phyloP scores from a whole-genome alignment of 2,329 filamentous ascomycete genomes.

The Herpotrichia juniperi region DNA sequence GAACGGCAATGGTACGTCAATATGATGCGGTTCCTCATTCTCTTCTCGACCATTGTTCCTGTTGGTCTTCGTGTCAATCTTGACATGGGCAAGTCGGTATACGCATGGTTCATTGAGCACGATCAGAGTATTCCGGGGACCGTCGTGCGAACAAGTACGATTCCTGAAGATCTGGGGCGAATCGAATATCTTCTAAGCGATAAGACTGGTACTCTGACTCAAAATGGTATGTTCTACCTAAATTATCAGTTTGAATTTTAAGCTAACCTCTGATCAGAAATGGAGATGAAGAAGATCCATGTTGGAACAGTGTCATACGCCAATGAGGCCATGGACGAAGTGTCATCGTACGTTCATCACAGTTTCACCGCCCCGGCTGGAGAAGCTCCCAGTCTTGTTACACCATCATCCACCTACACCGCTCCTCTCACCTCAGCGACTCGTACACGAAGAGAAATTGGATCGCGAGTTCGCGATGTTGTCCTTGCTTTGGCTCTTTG shows the following conservation, averaged over 20 bases:
- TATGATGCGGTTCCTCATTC: constrained; percentile 95
- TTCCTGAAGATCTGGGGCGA: constrained; percentile 92
- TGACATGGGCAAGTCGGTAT: constrained; percentile 95
- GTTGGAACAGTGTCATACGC: constrained; percentile 98
- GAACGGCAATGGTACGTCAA: constrained; percentile 88
- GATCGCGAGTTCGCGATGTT: constrained; percentile 88
- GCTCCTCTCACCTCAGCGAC: constrained; percentile 70
- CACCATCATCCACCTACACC: constrained; percentile 74
- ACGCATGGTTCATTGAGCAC: constrained; percentile 92
- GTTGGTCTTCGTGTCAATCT: constrained; percentile 96
- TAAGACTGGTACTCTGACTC: constrained; percentile 96
- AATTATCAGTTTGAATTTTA: background rate
- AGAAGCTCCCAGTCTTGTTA: constrained; percentile 61
- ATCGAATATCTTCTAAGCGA: constrained; percentile 97
- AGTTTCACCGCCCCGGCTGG: constrained; percentile 66
- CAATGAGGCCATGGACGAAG: constrained; percentile 98
- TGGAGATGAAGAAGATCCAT: constrained; percentile 99
- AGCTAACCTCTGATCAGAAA: constrained; percentile 62
- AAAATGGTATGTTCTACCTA: constrained; percentile 67
- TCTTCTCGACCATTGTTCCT: constrained; percentile 99
- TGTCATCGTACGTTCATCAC: constrained; percentile 82
- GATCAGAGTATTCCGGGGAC: constrained; percentile 90
- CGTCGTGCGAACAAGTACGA: constrained; percentile 94
- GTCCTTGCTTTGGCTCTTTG: constrained; percentile 91
- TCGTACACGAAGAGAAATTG: constrained; percentile 89